A percentile compares a stretch with the other conserved stretches of the same genome.
phyloP scores from a whole-genome alignment of 306 rosid genomes.

The Glycine soja region DNA sequence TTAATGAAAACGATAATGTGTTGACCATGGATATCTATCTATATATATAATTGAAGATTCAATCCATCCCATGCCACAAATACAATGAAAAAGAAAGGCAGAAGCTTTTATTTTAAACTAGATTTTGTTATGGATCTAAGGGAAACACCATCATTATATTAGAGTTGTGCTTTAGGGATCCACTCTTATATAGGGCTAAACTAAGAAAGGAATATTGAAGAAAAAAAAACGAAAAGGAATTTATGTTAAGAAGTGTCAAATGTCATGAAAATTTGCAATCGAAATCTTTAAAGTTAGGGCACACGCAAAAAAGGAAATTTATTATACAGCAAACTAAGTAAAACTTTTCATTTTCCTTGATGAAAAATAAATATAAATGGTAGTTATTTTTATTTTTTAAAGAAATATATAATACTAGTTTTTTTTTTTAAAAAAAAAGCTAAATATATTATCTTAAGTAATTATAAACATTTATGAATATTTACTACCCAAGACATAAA shows the following conservation, averaged over 20 bases:
- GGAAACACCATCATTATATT: not conserved
- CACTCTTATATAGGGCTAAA: not conserved
- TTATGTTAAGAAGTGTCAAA: not conserved
- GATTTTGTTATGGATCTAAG: not conserved
- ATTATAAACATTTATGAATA: no score
- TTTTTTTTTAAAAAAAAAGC: not conserved
- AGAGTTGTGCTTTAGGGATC: conserved; percentile 1
- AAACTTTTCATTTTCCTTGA: not conserved
- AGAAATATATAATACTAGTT: not conserved
- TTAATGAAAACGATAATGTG: conserved; percentile 42
- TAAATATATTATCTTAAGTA: no score
- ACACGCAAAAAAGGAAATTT: not conserved
- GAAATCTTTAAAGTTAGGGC: not conserved
- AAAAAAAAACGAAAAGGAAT: not conserved
- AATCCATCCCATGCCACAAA: conserved; percentile 25
- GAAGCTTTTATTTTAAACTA: not conserved
- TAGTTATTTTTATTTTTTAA: not conserved
- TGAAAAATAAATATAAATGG: not conserved
- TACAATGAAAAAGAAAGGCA: not conserved
- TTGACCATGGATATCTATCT: conserved; percentile 45
- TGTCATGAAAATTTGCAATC: not conserved
- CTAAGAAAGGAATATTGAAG: not conserved
- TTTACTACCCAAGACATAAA: no score
- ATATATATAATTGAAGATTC: conserved; percentile 44
- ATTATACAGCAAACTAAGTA: not conserved